Conservation (phyloP, 192 early-diverging fungal species). For the Mortierella claussenii region DNA sequence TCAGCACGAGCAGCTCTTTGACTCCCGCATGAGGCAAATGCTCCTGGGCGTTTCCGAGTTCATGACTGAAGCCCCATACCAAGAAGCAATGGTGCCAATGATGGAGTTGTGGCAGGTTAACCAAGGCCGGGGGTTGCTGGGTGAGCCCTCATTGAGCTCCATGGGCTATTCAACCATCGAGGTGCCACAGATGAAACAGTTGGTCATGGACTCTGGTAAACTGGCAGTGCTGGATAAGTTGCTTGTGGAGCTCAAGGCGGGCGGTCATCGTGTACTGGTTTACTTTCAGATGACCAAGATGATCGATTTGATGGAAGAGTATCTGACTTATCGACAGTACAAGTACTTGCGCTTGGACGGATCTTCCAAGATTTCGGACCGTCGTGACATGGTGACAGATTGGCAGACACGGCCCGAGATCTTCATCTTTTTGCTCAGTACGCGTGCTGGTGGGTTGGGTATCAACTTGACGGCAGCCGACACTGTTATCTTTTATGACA, state of each 20-base stretch:
- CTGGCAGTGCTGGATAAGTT: slow-evolving; percentile 76
- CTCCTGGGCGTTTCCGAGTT: slow-evolving; percentile 55
- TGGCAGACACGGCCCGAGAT: slow-evolving; percentile 90
- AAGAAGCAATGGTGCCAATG: slow-evolving; percentile 23
- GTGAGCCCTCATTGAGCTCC: slow-evolving; percentile 45
- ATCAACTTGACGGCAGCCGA: slow-evolving; percentile 93
- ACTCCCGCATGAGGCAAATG: slow-evolving; percentile 48
- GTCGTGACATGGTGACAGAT: slow-evolving; percentile 91
- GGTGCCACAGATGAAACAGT: slow-evolving; percentile 68
- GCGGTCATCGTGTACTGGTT: slow-evolving; percentile 82
- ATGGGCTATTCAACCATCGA: slow-evolving; percentile 49
- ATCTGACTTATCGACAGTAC: slow-evolving; percentile 86
- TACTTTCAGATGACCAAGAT: slow-evolving; percentile 94
- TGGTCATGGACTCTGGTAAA: slow-evolving; percentile 86
- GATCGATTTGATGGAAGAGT: slow-evolving; percentile 91
- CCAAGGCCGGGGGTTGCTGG: slow-evolving; percentile 54
- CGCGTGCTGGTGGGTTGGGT: slow-evolving; percentile 87
- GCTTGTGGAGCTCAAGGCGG: slow-evolving; percentile 75
- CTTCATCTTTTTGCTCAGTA: slow-evolving; percentile 87
- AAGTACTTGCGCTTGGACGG: slow-evolving; percentile 91
- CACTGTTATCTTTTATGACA: slow-evolving; percentile 89
- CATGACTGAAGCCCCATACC: slow-evolving; percentile 13
- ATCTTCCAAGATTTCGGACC: slow-evolving; percentile 85
- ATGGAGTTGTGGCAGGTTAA: slow-evolving; percentile 39
- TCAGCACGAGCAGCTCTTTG: slow-evolving; percentile 58